phyloP scores from a whole-genome alignment of 345 rosid genomes.

The Sisymbrium irio region DNA sequence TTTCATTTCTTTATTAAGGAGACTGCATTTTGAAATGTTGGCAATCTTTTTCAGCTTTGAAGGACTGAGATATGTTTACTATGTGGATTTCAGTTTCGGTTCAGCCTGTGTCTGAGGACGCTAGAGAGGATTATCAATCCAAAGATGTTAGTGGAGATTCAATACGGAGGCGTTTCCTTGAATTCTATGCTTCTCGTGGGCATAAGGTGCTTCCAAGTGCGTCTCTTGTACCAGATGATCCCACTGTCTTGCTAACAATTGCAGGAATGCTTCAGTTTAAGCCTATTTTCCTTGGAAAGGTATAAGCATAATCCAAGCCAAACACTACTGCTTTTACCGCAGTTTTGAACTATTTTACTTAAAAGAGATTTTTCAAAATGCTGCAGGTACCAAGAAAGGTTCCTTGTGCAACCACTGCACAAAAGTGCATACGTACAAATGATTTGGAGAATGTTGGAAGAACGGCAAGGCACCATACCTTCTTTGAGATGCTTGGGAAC shows the following conservation, averaged over 20 bases:
- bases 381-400: conserved; percentile 75
- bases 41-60: conserved; percentile 21
- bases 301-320: not conserved
- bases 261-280: conserved; percentile 99
- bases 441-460: conserved; percentile 94
- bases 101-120: conserved; percentile 57
- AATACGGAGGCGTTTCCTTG: conserved; percentile 70
- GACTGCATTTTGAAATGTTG: not conserved
- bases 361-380: not conserved
- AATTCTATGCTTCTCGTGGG: conserved; percentile 85
- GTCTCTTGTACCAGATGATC: conserved; percentile 95
- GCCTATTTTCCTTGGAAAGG: conserved; percentile 95
- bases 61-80: conserved; percentile 28
- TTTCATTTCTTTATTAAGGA: not conserved
- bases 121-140: conserved; percentile 39
- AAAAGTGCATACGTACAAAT: conserved; percentile 88
- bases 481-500: conserved; percentile 98
- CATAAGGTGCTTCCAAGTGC: conserved; percentile 89
- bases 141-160: conserved; percentile 74
- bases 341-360: not conserved
- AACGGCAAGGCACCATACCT: conserved; percentile 87
- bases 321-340: not conserved
- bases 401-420: conserved; percentile 83
- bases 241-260: conserved; percentile 87
- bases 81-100: conserved; percentile 56